A percentile compares a stretch with the other conserved stretches of the same genome.
These are phyloP conservation scores for Jaapia argillacea DNA, from an alignment of 768 basidiomycete species.

Conservation along the genomic window DNA sequence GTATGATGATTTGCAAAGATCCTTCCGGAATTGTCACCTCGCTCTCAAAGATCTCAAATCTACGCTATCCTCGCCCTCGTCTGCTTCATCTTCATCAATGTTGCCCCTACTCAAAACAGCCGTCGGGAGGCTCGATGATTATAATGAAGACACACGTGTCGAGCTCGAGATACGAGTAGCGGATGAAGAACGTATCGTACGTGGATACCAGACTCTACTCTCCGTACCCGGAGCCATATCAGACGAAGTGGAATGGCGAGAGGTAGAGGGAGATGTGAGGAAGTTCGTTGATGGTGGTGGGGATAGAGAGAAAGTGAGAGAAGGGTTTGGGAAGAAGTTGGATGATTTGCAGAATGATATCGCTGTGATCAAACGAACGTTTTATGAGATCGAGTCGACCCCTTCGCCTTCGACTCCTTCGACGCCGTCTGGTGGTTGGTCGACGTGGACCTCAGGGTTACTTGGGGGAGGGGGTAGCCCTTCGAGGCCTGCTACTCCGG, in stretches of 20 bases:
- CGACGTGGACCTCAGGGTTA: constrained; percentile 52
- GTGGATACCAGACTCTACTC: constrained; percentile 63
- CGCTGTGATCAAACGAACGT: constrained; percentile 48
- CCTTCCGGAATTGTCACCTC: constrained; percentile 62
- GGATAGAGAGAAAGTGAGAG: constrained; percentile 33
- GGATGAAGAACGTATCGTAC: constrained; percentile 56
- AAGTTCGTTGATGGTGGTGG: constrained; percentile 50
- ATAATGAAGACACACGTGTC: constrained; percentile 69
- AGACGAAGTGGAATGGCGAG: constrained; percentile 18
- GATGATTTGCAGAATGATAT: constrained; percentile 73
- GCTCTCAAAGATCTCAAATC: constrained; percentile 50
- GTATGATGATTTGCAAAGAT: constrained; percentile 50
- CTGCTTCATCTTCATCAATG: constrained; percentile 9
- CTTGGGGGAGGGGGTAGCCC: too few relatives aligned
- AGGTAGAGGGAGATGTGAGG: constrained; percentile 39
- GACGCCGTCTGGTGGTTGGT: constrained; percentile 18
- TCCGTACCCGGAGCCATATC: constrained; percentile 40
- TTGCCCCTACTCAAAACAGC: constrained; percentile 34
- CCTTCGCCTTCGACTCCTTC: constrained; percentile 6
- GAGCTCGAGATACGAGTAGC: constrained; percentile 73
- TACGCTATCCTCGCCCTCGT: constrained; percentile 15
- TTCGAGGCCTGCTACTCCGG: constrained; percentile 30
- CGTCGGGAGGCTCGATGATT: constrained; percentile 58
- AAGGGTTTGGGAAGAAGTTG: constrained; percentile 46
- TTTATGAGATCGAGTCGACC: constrained; percentile 30